Percentiles rank a stretch among this genome's conserved stretches.
These are phyloP conservation scores for Bolboschoenoplectus hybrid DNA, from an alignment of 202 grass and related monocot species.

Conservation along the genomic window DNA sequence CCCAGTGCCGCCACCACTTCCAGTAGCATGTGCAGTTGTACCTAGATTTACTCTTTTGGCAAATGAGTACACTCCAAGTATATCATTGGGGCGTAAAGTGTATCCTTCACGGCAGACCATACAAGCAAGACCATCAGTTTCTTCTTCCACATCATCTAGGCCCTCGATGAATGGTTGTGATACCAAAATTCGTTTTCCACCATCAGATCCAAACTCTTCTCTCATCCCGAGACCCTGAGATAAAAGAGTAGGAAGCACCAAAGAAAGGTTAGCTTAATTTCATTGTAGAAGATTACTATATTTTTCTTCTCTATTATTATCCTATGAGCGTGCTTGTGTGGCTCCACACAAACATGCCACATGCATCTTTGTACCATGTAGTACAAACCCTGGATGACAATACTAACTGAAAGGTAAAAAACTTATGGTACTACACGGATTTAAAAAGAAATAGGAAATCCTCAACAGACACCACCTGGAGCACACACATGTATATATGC, in stretches of 20 bases:
- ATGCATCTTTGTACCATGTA: conserved; percentile 5
- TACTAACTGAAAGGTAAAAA: conserved; percentile 2
- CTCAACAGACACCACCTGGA: not conserved
- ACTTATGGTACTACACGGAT: not conserved
- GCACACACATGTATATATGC: too few species aligned
- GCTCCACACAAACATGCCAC: not conserved
- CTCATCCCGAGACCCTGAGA: conserved; percentile 82
- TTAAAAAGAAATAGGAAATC: not conserved
- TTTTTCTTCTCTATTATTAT: not conserved
- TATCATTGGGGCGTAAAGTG: conserved; percentile 82
- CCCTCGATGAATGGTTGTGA: conserved; percentile 91
- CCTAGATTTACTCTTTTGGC: conserved; percentile 90
- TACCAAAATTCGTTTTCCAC: conserved; percentile 88
- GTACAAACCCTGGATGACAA: not conserved
- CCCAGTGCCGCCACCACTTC: conserved; percentile 61
- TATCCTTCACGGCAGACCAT: conserved; percentile 99
- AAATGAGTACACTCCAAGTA: conserved; percentile 93
- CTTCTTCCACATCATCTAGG: conserved; percentile 91
- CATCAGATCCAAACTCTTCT: conserved; percentile 83
- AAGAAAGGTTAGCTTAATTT: conserved; percentile 1
- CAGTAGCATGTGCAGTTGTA: conserved; percentile 63
- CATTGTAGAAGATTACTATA: not conserved
- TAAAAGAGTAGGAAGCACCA: conserved; percentile 9
- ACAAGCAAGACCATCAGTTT: conserved; percentile 87
- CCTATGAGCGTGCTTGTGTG: not conserved